Conservation (phyloP, 2,329 filamentous ascomycete genomes). For the Ascomycota sp. region DNA sequence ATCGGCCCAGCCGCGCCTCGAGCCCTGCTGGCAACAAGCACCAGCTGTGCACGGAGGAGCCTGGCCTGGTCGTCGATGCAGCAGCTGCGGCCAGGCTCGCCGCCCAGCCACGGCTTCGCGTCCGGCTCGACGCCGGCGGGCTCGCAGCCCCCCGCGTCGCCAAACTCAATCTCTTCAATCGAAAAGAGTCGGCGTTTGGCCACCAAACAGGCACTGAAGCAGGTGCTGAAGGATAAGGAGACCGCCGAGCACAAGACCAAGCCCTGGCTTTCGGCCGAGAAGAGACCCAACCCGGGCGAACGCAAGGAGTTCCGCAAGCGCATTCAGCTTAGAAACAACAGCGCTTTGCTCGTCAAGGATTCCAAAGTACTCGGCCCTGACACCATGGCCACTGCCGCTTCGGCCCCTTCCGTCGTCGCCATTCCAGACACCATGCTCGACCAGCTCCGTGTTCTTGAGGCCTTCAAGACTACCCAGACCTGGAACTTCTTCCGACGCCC, state of each 20-base stretch:
- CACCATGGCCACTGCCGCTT: slow-evolving; percentile 31
- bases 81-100: no score
- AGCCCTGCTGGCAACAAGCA: no score
- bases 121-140: no score
- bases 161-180: no score
- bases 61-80: no score
- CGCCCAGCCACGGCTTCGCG: no score
- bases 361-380: slow-evolving; percentile 38
- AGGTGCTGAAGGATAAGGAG: slow-evolving; percentile 21
- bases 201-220: no score
- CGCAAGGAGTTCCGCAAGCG: slow-evolving; percentile 73
- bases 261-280: slow-evolving; percentile 16
- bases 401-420: slow-evolving; percentile 45
- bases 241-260: slow-evolving; percentile 32
- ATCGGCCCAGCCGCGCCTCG: no score
- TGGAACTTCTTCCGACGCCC: slow-evolving; percentile 78
- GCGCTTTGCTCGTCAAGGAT: slow-evolving; percentile 59
- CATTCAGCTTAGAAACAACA: slow-evolving; percentile 84
- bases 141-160: no score
- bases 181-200: no score
- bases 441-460: slow-evolving; percentile 61
- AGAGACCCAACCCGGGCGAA: slow-evolving; percentile 53
- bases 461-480: slow-evolving; percentile 76
- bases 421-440: slow-evolving; percentile 55
- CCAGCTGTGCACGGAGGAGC: no score